phyloP scores from a whole-genome alignment of 192 early-diverging fungal species.

The Mortierella alpina region DNA sequence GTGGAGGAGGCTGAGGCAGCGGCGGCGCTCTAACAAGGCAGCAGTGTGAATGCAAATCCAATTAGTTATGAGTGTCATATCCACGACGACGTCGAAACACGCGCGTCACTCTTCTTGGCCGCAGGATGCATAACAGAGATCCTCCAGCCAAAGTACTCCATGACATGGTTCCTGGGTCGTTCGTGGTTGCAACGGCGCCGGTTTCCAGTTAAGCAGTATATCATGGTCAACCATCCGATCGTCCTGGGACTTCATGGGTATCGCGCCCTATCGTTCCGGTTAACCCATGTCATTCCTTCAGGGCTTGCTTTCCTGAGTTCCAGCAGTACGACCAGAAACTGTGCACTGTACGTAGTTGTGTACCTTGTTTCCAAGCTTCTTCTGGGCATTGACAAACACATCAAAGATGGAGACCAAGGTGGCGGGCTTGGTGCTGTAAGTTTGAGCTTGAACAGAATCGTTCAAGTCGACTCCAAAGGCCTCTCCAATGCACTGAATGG shows the following conservation, averaged over 20 bases:
- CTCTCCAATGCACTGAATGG: conserved; percentile 95
- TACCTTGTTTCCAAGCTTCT: conserved; percentile 66
- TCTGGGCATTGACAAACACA: conserved; percentile 87
- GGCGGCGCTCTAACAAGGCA: conserved; percentile 31
- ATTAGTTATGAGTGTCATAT: not conserved
- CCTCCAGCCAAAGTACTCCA: too few species aligned
- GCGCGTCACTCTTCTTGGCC: not conserved
- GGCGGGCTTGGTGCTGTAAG: conserved; percentile 88
- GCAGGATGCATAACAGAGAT: too few species aligned
- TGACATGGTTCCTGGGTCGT: too few species aligned
- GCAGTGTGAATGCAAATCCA: not conserved
- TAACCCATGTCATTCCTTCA: too few species aligned
- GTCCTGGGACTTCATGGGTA: too few species aligned
- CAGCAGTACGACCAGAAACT: too few species aligned
- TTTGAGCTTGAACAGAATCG: conserved; percentile 71
- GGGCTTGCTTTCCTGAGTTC: too few species aligned
- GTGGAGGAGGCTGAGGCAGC: conserved; percentile 28
- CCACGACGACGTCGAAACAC: too few species aligned
- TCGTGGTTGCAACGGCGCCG: too few species aligned
- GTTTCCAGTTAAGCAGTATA: too few species aligned
- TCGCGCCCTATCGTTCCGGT: too few species aligned
- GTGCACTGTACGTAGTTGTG: not conserved
- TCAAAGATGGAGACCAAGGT: conserved; percentile 90
- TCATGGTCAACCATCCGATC: too few species aligned
- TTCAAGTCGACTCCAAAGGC: conserved; percentile 88